These are phyloP conservation scores for Fusarium lyarnte DNA, from an alignment of 2,329 filamentous ascomycete species.

Conservation along the genomic window DNA sequence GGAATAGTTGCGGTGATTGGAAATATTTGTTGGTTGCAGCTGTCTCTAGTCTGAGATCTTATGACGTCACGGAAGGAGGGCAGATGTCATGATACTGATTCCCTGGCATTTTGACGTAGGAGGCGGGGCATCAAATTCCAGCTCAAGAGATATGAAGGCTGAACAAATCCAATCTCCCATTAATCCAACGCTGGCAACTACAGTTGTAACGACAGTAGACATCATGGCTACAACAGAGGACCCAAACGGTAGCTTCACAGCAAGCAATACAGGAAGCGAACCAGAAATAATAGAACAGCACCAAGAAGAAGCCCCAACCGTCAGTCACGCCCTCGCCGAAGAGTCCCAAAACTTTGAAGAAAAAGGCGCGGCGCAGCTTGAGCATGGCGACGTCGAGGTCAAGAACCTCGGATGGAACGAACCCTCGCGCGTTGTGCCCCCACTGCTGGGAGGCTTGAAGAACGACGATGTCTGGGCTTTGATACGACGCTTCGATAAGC, in stretches of 20 bases:
- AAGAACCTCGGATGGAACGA: conserved; percentile 77
- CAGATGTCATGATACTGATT: conserved; percentile 23
- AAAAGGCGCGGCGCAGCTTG: conserved; percentile 57
- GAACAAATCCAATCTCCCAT: background rate
- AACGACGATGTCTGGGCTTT: conserved; percentile 81
- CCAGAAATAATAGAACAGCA: conserved; percentile 44
- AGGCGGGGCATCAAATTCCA: conserved; percentile 32
- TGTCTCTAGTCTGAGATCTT: conserved; percentile 9
- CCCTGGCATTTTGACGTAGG: conserved; percentile 33
- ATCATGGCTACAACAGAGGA: conserved; percentile 21
- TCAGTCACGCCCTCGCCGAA: conserved; percentile 51
- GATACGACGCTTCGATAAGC: conserved; percentile 78
- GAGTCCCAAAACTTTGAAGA: conserved; percentile 46
- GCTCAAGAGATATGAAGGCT: background rate
- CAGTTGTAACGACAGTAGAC: background rate
- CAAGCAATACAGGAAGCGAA: conserved; percentile 35
- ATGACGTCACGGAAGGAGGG: conserved; percentile 21
- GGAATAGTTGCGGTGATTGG: background rate
- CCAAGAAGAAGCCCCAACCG: conserved; percentile 46
- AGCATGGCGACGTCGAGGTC: conserved; percentile 64
- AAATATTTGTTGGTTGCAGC: conserved; percentile 1
- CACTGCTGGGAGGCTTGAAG: conserved; percentile 72
- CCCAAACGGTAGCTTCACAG: conserved; percentile 27
- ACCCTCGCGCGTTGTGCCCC: conserved; percentile 63
- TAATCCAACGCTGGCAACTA: background rate